Conservation (phyloP, 441 rosid genomes). For the Daphne laureola region DNA sequence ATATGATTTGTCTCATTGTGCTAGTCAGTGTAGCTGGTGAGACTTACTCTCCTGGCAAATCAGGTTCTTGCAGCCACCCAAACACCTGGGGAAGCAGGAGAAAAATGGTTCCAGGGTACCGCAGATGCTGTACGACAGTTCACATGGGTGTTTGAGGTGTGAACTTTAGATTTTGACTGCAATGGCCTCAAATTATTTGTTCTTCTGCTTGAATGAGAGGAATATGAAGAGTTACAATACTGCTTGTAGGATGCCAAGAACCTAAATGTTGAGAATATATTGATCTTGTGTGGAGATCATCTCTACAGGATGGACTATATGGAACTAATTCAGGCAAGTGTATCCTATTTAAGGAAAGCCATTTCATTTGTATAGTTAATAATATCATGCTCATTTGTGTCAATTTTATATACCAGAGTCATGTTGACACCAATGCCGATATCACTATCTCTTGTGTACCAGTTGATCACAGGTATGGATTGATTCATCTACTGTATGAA, state of each 20-base stretch:
- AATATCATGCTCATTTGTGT: constrained; percentile 15
- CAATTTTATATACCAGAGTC: constrained; percentile 48
- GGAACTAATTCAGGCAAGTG: constrained; percentile 72
- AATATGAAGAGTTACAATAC: constrained; percentile 10
- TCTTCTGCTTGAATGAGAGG: constrained; percentile 4
- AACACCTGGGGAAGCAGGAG: constrained; percentile 86
- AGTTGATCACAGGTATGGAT: constrained; percentile 54
- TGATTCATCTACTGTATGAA: constrained; percentile 5
- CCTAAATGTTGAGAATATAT: constrained; percentile 60
- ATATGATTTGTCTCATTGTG: neutral
- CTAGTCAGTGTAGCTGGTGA: neutral
- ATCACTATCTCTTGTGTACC: constrained; percentile 79
- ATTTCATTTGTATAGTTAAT: neutral
- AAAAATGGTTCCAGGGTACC: constrained; percentile 95
- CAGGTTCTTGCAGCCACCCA: constrained; percentile 97
- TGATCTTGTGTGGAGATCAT: constrained; percentile 89
- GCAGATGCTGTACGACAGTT: constrained; percentile 98
- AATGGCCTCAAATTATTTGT: neutral
- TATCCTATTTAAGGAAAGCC: neutral
- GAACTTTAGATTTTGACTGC: constrained; percentile 6
- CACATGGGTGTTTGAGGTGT: constrained; percentile 90
- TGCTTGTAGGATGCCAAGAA: constrained; percentile 77
- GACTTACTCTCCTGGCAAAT: constrained; percentile 8
- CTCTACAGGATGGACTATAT: constrained; percentile 89
- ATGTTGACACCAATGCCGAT: constrained; percentile 67